A percentile compares a stretch with the other conserved stretches of the same genome.
These are phyloP conservation scores for Populus euphratica DNA, from an alignment of 345 rosid genomes.

Conservation along the genomic window DNA sequence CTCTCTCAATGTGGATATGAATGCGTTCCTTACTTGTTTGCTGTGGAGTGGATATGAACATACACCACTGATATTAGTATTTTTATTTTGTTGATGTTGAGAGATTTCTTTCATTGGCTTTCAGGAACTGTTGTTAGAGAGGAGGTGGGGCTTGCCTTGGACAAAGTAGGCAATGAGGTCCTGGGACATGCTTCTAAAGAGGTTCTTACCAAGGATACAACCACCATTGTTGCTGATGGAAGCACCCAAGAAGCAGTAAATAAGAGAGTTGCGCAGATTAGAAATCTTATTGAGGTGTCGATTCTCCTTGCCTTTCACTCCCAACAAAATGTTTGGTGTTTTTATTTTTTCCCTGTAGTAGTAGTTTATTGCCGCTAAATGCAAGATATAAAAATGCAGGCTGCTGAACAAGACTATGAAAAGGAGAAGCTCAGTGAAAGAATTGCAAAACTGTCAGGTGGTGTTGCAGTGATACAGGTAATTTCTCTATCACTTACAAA, in stretches of 20 bases:
- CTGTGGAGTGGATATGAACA: neutral
- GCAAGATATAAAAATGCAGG: constrained; percentile 35
- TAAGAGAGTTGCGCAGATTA: constrained; percentile 89
- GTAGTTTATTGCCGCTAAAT: neutral
- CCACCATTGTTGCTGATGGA: constrained; percentile 95
- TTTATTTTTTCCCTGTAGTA: neutral
- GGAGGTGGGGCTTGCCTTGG: constrained; percentile 91
- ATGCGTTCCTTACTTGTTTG: neutral
- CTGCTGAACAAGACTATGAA: constrained; percentile 91
- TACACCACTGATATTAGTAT: neutral
- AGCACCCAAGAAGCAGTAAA: constrained; percentile 91
- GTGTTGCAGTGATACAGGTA: constrained; percentile 38
- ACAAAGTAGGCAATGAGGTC: constrained; percentile 90
- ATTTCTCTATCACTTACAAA: neutral
- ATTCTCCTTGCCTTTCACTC: neutral
- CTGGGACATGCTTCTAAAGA: constrained; percentile 87
- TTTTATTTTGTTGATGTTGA: neutral
- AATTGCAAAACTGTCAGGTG: constrained; percentile 64
- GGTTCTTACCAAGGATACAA: constrained; percentile 86
- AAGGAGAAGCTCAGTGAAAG: constrained; percentile 91
- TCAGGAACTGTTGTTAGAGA: constrained; percentile 88
- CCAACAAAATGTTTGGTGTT: neutral
- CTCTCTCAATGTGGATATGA: neutral
- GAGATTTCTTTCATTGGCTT: neutral
- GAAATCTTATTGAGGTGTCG: constrained; percentile 76